Conservation (phyloP, 2,329 filamentous ascomycete species). For the Ploettnerulaceae sp. region DNA sequence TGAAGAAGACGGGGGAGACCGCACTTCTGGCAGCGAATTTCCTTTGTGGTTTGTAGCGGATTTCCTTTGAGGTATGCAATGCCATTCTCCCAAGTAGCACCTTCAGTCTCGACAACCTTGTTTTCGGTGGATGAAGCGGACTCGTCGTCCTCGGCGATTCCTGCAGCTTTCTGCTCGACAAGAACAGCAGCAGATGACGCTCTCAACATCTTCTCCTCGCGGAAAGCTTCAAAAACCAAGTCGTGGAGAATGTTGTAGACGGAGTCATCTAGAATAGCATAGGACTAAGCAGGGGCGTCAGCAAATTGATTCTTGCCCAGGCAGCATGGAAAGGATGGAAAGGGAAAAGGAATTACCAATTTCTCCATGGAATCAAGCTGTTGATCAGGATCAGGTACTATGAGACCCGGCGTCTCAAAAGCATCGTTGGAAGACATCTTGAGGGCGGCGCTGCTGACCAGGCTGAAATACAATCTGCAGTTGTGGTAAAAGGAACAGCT, state of each 20-base stretch:
- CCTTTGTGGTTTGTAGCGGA: constrained; percentile 63
- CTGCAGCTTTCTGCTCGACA: constrained; percentile 48
- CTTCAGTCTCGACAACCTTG: constrained; percentile 56
- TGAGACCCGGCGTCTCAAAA: constrained; percentile 41
- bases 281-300: constrained; percentile 42
- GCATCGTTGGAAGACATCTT: constrained; percentile 29
- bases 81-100: constrained; percentile 65
- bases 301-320: constrained; percentile 14
- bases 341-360: constrained; percentile 45
- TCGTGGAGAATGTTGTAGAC: constrained; percentile 75
- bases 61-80: constrained; percentile 66
- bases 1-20: constrained; percentile 69
- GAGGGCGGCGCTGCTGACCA: constrained; percentile 10
- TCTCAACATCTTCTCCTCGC: constrained; percentile 71
- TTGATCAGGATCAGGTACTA: constrained; percentile 44
- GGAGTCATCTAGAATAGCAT: constrained; percentile 66
- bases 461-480: constrained; percentile 15
- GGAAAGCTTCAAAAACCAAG: constrained; percentile 68
- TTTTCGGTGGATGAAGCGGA: constrained; percentile 43
- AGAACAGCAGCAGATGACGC: constrained; percentile 59
- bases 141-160: constrained; percentile 24
- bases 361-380: constrained; percentile 43
- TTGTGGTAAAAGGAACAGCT: constrained; percentile 19
- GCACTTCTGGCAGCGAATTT: constrained; percentile 70
- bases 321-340: constrained; percentile 13